A percentile compares a stretch with the other conserved stretches of the same genome.
phyloP scores from a whole-genome alignment of 2,329 filamentous ascomycete genomes.

The Alternaria consortialis region DNA sequence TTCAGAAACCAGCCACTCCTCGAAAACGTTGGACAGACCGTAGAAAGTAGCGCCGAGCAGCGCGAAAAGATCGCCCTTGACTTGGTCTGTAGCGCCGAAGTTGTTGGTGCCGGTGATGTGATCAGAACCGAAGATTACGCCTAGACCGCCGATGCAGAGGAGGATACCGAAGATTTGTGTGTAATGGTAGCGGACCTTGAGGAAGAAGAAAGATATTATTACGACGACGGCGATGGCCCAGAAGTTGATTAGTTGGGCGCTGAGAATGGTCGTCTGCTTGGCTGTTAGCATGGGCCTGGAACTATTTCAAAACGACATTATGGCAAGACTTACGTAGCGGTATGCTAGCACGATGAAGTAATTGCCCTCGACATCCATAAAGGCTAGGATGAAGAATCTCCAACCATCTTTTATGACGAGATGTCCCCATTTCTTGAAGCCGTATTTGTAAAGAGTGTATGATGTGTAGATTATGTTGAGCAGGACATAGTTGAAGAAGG shows the following conservation, averaged over 20 bases:
- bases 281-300: neutral
- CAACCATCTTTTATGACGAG: conserved; percentile 78
- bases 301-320: neutral
- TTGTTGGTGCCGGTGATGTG: conserved; percentile 80
- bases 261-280: conserved; percentile 82
- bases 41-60: conserved; percentile 90
- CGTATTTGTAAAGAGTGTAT: conserved; percentile 81
- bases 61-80: conserved; percentile 94
- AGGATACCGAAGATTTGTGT: conserved; percentile 88
- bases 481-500: conserved; percentile 91
- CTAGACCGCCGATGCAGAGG: conserved; percentile 89
- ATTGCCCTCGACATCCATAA: conserved; percentile 95
- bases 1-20: conserved; percentile 92
- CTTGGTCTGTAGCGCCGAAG: conserved; percentile 71
- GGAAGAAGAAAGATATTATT: conserved; percentile 79
- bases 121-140: conserved; percentile 85
- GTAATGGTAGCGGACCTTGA: conserved; percentile 88
- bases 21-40: conserved; percentile 87
- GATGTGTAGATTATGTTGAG: conserved; percentile 83
- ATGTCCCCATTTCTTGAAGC: conserved; percentile 72
- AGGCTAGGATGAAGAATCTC: conserved; percentile 90
- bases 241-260: conserved; percentile 96
- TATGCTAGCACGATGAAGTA: conserved; percentile 98
- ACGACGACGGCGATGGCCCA: conserved; percentile 97
- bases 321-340: conserved; percentile 58